phyloP scores from a whole-genome alignment of 2,329 filamentous ascomycete genomes.

The Penicillium sp. region DNA sequence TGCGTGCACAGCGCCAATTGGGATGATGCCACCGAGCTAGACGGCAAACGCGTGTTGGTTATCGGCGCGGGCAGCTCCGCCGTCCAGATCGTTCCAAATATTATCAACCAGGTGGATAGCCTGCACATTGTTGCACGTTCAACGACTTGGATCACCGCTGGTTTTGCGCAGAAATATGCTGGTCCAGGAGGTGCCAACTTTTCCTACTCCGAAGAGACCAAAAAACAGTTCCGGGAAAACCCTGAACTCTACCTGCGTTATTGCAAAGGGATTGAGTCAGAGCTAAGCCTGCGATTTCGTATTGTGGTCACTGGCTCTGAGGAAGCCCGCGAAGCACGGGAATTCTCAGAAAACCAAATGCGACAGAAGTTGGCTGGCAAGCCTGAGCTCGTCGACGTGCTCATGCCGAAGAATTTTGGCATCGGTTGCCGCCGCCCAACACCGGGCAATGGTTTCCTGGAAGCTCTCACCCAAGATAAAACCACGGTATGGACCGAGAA shows the following conservation, averaged over 20 bases:
- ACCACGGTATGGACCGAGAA: not conserved
- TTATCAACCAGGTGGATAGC: not conserved
- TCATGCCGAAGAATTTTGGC: not conserved
- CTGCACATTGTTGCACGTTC: too few species aligned
- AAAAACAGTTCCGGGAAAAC: not conserved
- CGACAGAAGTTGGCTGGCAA: not conserved
- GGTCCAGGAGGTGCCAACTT: not conserved
- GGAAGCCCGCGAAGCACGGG: not conserved
- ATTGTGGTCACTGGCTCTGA: not conserved
- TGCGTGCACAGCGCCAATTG: constrained; percentile 36
- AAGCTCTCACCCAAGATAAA: not conserved
- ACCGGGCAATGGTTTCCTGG: not conserved
- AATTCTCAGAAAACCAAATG: not conserved
- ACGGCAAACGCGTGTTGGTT: constrained; percentile 14
- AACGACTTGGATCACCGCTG: too few species aligned
- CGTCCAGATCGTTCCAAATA: constrained; percentile 15
- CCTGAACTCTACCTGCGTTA: not conserved
- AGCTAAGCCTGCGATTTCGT: not conserved
- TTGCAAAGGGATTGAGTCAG: not conserved
- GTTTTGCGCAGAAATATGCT: not conserved
- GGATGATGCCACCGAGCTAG: constrained; percentile 19
- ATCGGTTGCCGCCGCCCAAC: not conserved
- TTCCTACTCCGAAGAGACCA: not conserved
- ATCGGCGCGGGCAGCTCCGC: constrained; percentile 17
- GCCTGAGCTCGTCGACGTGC: not conserved